Conservation (phyloP, 208 protist genomes). For the Leishmania braziliensis region DNA sequence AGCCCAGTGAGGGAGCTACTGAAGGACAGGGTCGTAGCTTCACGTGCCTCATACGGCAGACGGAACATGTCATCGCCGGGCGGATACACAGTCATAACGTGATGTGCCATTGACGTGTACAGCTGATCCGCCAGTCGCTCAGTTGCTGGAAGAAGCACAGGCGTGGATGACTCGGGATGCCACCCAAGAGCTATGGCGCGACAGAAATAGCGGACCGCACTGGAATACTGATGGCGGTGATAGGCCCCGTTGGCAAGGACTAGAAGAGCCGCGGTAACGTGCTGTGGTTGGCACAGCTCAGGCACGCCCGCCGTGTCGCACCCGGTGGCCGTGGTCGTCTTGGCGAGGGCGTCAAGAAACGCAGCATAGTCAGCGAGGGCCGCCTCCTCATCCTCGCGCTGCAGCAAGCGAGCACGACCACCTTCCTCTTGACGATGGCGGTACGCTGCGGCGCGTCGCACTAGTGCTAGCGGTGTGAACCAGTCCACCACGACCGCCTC, state of each 20-base stretch:
- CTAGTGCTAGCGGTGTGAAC: conserved; percentile 70
- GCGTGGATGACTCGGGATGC: conserved; percentile 36
- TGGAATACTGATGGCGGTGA: conserved; percentile 44
- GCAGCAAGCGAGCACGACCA: conserved; percentile 15
- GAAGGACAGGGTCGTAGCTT: conserved; percentile 34
- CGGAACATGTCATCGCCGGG: conserved; percentile 80
- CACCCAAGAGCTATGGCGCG: conserved; percentile 76
- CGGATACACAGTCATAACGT: conserved; percentile 55
- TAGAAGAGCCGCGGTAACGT: conserved; percentile 78
- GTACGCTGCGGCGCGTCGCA: conserved; percentile 78
- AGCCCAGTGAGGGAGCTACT: background rate
- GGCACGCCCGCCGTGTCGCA: conserved; percentile 10
- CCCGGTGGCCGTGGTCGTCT: conserved; percentile 2
- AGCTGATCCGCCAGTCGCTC: conserved; percentile 66
- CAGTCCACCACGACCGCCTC: conserved; percentile 31
- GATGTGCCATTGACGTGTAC: conserved; percentile 74
- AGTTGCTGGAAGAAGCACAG: conserved; percentile 13
- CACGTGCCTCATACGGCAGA: conserved; percentile 70
- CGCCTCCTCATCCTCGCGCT: conserved; percentile 54
- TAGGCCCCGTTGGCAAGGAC: conserved; percentile 84
- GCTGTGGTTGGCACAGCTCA: conserved; percentile 42
- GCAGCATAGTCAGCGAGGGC: conserved; percentile 57
- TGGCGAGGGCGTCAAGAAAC: conserved; percentile 42
- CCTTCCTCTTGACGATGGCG: conserved; percentile 38
- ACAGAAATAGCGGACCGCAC: conserved; percentile 72